Conservation (phyloP, 352 stramenopile genomes). For the Phytophthora fragariae region DNA sequence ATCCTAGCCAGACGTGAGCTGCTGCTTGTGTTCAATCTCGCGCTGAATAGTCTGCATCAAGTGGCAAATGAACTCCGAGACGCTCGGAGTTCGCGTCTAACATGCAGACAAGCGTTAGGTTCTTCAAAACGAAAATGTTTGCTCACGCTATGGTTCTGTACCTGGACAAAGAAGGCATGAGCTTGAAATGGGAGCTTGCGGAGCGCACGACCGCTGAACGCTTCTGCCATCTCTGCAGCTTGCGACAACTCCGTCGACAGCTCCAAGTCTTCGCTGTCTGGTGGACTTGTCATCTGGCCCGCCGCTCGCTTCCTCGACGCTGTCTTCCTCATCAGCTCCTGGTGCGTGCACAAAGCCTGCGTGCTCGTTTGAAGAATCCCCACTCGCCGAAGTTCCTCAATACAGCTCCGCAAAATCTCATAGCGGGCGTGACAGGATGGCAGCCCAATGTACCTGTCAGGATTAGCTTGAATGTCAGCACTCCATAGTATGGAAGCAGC, state of each 20-base stretch:
- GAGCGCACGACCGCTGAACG: constrained; percentile 77
- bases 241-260: constrained; percentile 48
- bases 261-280: constrained; percentile 25
- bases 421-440: constrained; percentile 73
- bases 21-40: constrained; percentile 41
- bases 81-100: constrained; percentile 30
- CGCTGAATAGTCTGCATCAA: constrained; percentile 39
- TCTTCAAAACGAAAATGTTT: not conserved
- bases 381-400: constrained; percentile 85
- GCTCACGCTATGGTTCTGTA: constrained; percentile 13
- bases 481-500: not conserved
- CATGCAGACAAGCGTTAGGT: constrained; percentile 15
- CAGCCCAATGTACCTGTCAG: constrained; percentile 67
- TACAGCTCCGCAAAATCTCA: constrained; percentile 83
- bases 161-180: constrained; percentile 74
- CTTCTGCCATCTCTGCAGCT: constrained; percentile 59
- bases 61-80: constrained; percentile 35
- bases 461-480: not conserved
- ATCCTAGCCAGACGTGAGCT: constrained; percentile 27
- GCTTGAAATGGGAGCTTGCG: constrained; percentile 90
- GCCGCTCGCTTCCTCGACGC: constrained; percentile 49
- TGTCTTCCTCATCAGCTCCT: constrained; percentile 32
- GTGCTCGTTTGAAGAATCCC: constrained; percentile 54
- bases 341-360: constrained; percentile 34
- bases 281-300: constrained; percentile 46